phyloP scores from a whole-genome alignment of 2,329 filamentous ascomycete genomes.

The Acrodontium crateriforme region DNA sequence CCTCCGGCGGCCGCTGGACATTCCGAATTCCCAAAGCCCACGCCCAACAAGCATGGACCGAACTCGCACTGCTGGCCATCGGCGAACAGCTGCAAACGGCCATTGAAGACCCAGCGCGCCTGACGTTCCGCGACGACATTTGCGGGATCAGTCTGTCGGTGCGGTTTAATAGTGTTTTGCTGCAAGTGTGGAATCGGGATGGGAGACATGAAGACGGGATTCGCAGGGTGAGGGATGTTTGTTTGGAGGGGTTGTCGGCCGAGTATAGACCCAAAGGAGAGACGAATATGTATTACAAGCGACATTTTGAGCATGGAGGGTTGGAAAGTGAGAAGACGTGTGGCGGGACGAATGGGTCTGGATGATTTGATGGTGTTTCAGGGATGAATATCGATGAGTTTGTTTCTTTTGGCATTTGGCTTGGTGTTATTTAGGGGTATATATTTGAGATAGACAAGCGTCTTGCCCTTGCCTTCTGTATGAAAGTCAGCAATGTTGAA shows the following conservation, averaged over 20 bases:
- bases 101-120: constrained; percentile 40
- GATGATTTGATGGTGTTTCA: too few relatives aligned
- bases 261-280: constrained; percentile 60
- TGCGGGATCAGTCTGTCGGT: constrained; percentile 80
- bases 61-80: constrained; percentile 67
- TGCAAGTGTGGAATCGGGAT: constrained; percentile 89
- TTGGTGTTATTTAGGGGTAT: too few relatives aligned
- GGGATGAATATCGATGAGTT: too few relatives aligned
- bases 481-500: too few relatives aligned
- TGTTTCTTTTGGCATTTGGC: too few relatives aligned
- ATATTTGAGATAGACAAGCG: too few relatives aligned
- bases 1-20: constrained; percentile 77
- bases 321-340: constrained; percentile 29
- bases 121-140: constrained; percentile 59
- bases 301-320: constrained; percentile 74
- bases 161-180: constrained; percentile 76
- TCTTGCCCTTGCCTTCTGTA: too few relatives aligned
- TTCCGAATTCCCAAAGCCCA: constrained; percentile 73
- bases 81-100: constrained; percentile 66
- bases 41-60: constrained; percentile 63
- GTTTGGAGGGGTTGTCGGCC: constrained; percentile 58
- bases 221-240: constrained; percentile 56
- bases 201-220: constrained; percentile 66
- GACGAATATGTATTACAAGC: constrained; percentile 57
- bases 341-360: too few relatives aligned